Base-by-base conservation (phyloP, 2,329 filamentous ascomycete species). In the Exserohilum rostratum region DNA sequence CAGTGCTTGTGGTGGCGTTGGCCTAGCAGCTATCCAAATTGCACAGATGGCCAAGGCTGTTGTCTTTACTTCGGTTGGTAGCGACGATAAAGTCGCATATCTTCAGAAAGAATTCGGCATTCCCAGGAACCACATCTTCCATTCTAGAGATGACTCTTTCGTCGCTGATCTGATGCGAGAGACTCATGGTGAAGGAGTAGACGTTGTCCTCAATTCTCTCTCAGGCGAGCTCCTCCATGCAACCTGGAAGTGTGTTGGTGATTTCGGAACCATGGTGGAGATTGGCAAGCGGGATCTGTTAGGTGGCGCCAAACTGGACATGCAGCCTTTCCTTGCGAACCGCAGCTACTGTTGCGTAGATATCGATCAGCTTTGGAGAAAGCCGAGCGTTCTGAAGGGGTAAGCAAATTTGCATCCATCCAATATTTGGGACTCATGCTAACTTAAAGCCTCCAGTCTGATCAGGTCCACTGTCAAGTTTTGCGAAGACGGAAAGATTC, bases 181-280 rank as follows among this genome's bases (percentile, higher is more conserved):
- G 9, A 60, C 59, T 13, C 10, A 38, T 45, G 47, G 71, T 58
- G 7, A 38, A 9, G 75, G 75, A 3, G 70, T 76, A 3, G 70
- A 76, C 52, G 57, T 76, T 1, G 60, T 70, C 2, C 52, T 77
- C 12, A 76, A 74, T 50, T 62, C 62, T 0, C 46, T 63, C 0
- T 47, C 62, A 1, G 73, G 71, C 1, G 67, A 71, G 3, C 30
- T 64, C 0, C 54, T 74, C 0, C 57, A 64, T 6, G 74, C 74
- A 0, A 77, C 74, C 0, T 67, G 59, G 62, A 53, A 71, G 4
- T 80, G 77, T 37, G 67, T 83, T 0, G 80, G 80, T 0, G 13
- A 59, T 12, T 53, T 34, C 3, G 68, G 68, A 1, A 49, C 18
- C 0, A 45, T 69, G 34, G 47, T 71, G 3, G 67, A 71, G 18